Evolutionary conservation across 108 stramenopile genomes (phyloP).

Genomic region (Epithemia pelagica): DNA sequence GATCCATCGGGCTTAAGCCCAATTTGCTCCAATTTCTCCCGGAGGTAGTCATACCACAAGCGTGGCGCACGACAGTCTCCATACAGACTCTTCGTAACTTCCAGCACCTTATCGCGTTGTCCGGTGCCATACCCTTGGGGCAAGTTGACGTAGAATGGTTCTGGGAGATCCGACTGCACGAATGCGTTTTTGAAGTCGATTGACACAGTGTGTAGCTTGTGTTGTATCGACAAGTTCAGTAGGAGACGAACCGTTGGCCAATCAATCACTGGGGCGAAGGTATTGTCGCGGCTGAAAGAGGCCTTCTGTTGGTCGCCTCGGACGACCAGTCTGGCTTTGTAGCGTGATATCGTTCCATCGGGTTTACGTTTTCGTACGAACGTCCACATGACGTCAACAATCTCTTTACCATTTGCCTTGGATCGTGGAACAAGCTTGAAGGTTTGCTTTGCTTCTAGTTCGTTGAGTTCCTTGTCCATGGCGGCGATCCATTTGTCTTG

Average conservation of each 20-base stretch:
- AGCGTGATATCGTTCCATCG: no score
- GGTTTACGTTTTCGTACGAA: no score
- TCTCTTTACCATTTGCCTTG: no score
- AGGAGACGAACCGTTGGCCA: constrained; percentile 27
- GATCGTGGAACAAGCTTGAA: no score
- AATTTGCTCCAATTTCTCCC: constrained; percentile 22
- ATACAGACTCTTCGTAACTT: constrained; percentile 23
- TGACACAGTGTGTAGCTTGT: constrained; percentile 11
- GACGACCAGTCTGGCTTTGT: no score
- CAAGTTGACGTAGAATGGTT: constrained; percentile 29
- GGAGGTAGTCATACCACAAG: constrained; percentile 17
- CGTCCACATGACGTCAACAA: constrained; percentile 32
- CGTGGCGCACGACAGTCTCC: constrained; percentile 27
- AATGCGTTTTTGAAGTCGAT: constrained; percentile 17
- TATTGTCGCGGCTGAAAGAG: no score
- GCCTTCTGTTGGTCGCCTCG: constrained; percentile 31
- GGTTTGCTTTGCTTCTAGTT: no score
- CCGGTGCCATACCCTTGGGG: constrained; percentile 33
- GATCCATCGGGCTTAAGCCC: constrained; percentile 13
- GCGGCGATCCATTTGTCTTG: no score
- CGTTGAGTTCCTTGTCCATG: constrained; percentile 15
- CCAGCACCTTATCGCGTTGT: constrained; percentile 18
- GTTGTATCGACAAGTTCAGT: constrained; percentile 10
- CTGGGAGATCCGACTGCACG: constrained; percentile 14
- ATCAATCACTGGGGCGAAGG: constrained; percentile 42